phyloP scores from a whole-genome alignment of 495 filamentous ascomycete species.

The Bacidia rubella region DNA sequence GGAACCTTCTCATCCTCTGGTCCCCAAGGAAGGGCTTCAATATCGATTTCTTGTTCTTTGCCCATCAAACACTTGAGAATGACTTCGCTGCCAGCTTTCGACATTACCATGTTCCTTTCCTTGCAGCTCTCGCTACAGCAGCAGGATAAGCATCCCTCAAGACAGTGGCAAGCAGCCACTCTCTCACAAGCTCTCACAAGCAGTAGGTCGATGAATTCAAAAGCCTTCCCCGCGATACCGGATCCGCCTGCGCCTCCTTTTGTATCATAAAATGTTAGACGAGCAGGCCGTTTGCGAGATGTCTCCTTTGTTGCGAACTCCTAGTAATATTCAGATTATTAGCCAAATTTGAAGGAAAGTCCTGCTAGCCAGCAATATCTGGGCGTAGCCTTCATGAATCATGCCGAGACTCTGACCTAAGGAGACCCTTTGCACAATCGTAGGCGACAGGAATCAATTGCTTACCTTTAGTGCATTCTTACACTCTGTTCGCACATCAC shows the following conservation, averaged over 20 bases:
- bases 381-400: too few relatives aligned
- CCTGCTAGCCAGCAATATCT: too few relatives aligned
- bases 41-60: constrained; percentile 56
- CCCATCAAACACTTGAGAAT: constrained; percentile 64
- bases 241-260: constrained; percentile 74
- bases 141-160: constrained; percentile 76
- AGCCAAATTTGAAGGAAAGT: not conserved
- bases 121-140: constrained; percentile 76
- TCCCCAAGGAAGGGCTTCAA: constrained; percentile 70
- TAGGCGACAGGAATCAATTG: too few relatives aligned
- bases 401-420: too few relatives aligned
- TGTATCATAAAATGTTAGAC: constrained; percentile 89
- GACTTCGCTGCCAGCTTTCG: constrained; percentile 74
- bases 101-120: constrained; percentile 84
- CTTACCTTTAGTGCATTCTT: constrained; percentile 51
- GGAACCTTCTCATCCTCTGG: constrained; percentile 50
- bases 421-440: too few relatives aligned
- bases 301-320: constrained; percentile 68
- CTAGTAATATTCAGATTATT: not conserved
- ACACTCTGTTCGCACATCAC: constrained; percentile 88
- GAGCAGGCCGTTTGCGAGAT: constrained; percentile 68
- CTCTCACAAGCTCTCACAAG: constrained; percentile 66
- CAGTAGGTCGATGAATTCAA: constrained; percentile 75
- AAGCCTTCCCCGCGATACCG: constrained; percentile 81
- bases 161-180: constrained; percentile 57